Conservation (phyloP, 495 filamentous ascomycete genomes). For the Annulohypoxylon nitens region DNA sequence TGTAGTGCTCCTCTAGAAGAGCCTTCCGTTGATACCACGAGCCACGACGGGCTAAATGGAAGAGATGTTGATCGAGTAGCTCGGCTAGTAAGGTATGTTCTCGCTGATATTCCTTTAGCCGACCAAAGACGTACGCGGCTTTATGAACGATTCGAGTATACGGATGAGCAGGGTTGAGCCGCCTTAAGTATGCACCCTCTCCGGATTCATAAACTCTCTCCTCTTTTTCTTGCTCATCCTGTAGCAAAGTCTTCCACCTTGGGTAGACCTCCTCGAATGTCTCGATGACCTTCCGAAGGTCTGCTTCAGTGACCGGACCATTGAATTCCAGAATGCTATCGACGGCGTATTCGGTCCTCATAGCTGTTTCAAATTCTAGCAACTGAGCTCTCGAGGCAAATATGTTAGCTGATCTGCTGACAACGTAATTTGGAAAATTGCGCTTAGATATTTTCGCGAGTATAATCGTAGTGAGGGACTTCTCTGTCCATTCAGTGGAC, state of each 20-base stretch:
- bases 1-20: constrained; percentile 94
- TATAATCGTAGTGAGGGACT: constrained; percentile 94
- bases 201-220: constrained; percentile 82
- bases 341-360: constrained; percentile 84
- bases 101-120: constrained; percentile 81
- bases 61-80: constrained; percentile 83
- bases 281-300: constrained; percentile 70
- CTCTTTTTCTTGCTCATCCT: constrained; percentile 85
- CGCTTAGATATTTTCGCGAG: constrained; percentile 86
- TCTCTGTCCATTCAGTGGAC: constrained; percentile 97
- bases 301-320: constrained; percentile 75
- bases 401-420: constrained; percentile 90
- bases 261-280: constrained; percentile 82
- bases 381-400: constrained; percentile 81
- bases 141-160: constrained; percentile 96
- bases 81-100: constrained; percentile 82
- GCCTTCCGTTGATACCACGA: constrained; percentile 98
- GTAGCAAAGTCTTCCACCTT: constrained; percentile 80
- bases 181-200: constrained; percentile 91
- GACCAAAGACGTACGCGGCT: constrained; percentile 78
- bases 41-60: constrained; percentile 86
- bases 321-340: constrained; percentile 90
- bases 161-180: constrained; percentile 92
- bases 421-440: constrained; percentile 91
- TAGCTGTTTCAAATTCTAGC: constrained; percentile 88